These are phyloP conservation scores for Trichoderma afroharzianum DNA, from an alignment of 2,329 filamentous ascomycete genomes.

Conservation along the genomic window DNA sequence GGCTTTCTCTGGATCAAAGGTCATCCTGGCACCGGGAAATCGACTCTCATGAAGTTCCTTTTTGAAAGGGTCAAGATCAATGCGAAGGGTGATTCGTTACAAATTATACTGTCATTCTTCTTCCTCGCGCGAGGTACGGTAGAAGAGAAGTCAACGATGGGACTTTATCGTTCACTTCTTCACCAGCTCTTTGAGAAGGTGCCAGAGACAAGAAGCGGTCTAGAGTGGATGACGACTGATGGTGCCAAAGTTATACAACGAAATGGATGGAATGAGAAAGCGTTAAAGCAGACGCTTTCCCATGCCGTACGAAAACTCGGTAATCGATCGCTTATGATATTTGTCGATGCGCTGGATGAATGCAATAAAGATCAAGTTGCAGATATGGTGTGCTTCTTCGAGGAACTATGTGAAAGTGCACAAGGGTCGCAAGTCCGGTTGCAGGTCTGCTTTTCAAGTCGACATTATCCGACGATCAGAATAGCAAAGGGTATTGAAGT, in stretches of 20 bases:
- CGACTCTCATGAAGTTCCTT: slow-evolving; percentile 2
- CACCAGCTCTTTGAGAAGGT: slow-evolving; percentile 35
- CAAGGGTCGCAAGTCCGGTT: slow-evolving; percentile 20
- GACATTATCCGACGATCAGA: slow-evolving; percentile 45
- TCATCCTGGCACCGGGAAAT: neutral
- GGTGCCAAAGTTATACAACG: neutral
- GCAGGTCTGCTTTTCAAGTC: slow-evolving; percentile 42
- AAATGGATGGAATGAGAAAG: neutral
- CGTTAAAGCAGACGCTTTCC: neutral
- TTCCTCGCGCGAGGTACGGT: slow-evolving; percentile 45
- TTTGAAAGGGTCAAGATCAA: neutral
- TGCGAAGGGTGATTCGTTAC: neutral
- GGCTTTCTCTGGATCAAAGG: neutral
- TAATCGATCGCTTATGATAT: slow-evolving; percentile 18
- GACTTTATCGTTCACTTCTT: slow-evolving; percentile 49
- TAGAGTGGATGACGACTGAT: neutral
- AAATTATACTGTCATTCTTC: slow-evolving; percentile 36
- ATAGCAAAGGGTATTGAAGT: slow-evolving; percentile 28
- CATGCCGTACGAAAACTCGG: neutral
- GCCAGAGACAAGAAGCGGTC: neutral
- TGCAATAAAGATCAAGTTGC: slow-evolving; percentile 39
- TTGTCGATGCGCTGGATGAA: slow-evolving; percentile 45
- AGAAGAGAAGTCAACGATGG: slow-evolving; percentile 42
- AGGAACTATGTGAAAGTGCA: slow-evolving; percentile 33
- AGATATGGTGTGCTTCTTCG: slow-evolving; percentile 41